phyloP scores from a whole-genome alignment of 78 protist genomes.

The Pigoraptor vietnamica region DNA sequence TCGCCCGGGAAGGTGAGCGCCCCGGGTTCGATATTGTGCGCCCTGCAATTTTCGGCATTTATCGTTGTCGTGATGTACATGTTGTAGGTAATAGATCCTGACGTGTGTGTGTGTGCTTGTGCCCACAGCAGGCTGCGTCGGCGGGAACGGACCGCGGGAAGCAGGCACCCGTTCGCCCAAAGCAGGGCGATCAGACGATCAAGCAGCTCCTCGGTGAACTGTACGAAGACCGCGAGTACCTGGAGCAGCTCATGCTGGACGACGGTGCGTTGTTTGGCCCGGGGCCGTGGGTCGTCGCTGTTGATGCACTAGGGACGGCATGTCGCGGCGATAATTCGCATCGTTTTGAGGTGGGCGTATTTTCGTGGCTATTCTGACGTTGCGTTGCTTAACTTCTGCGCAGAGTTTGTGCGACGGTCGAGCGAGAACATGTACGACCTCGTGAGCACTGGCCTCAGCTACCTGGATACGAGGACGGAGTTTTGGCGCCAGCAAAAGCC shows the following conservation, averaged over 20 bases:
- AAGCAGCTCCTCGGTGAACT: slow-evolving; percentile 20
- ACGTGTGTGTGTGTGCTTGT: not conserved
- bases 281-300: not conserved
- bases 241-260: not conserved
- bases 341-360: too few relatives aligned
- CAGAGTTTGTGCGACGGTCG: not conserved
- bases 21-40: too few relatives aligned
- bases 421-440: not conserved
- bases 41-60: too few relatives aligned
- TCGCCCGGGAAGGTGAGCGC: not conserved
- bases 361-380: not conserved
- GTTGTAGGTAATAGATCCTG: not conserved
- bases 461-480: slow-evolving; percentile 15
- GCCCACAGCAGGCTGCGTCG: not conserved
- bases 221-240: not conserved
- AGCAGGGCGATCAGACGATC: not conserved
- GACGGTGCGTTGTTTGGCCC: not conserved
- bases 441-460: not conserved
- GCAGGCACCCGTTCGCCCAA: not conserved
- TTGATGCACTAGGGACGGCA: too few relatives aligned
- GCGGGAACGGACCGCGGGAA: not conserved
- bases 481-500: slow-evolving; percentile 34
- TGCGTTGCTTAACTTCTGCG: not conserved
- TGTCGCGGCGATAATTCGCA: too few relatives aligned
- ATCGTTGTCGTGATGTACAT: too few relatives aligned